Percentiles rank a stretch among this genome's conserved stretches.
phyloP scores from a whole-genome alignment of 495 filamentous ascomycete species.

The Clohesyomyces aquaticus region DNA sequence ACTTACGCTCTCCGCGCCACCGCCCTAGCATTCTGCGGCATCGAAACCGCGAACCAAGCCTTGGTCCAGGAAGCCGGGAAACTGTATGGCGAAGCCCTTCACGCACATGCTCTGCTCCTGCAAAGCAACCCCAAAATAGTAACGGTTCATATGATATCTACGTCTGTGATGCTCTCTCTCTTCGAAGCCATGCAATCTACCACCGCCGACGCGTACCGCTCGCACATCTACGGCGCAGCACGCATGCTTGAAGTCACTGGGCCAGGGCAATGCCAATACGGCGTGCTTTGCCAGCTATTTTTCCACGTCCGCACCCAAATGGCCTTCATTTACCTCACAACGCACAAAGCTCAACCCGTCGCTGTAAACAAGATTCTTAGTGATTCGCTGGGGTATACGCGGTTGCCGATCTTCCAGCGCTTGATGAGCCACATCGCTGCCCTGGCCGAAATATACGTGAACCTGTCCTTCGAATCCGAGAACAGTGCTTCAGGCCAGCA shows the following conservation, averaged over 20 bases:
- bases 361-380: conserved; percentile 10
- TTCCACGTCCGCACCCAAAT: conserved; percentile 30
- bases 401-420: conserved; percentile 17
- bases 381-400: conserved; percentile 10
- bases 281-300: conserved; percentile 23
- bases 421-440: conserved; percentile 14
- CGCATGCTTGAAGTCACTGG: conserved; percentile 27
- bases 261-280: conserved; percentile 15
- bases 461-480: background rate
- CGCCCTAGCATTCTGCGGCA: conserved; percentile 11
- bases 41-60: conserved; percentile 7
- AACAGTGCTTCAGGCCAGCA: background rate
- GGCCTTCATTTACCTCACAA: conserved; percentile 28
- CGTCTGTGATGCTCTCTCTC: conserved; percentile 15
- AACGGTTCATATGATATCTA: conserved; percentile 25
- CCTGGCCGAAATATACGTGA: conserved; percentile 21
- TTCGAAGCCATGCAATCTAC: conserved; percentile 25
- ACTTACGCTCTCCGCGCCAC: conserved; percentile 7
- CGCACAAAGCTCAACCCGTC: background rate
- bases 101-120: conserved; percentile 8
- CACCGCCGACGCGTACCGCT: conserved; percentile 18
- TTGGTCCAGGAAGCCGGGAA: conserved; percentile 13
- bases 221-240: conserved; percentile 25
- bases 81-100: conserved; percentile 21
- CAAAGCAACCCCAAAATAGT: background rate